These are phyloP conservation scores for Irpex sp. DNA, from an alignment of 1,284 basidiomycete genomes.

Conservation along the genomic window DNA sequence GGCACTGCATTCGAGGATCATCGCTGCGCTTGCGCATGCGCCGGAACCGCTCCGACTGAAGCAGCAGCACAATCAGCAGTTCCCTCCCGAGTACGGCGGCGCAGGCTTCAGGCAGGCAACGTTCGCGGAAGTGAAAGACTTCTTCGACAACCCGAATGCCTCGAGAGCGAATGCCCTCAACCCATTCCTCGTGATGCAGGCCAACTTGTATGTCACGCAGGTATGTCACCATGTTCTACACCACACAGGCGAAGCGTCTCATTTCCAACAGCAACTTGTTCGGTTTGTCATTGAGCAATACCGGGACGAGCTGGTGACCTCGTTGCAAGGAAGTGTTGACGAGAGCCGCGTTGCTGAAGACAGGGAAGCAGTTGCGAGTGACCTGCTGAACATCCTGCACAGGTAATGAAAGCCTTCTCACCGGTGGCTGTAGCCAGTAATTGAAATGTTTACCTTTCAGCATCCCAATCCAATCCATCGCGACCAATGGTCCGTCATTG, in stretches of 20 bases:
- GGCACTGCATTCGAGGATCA: conserved; percentile 69
- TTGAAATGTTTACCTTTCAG: conserved; percentile 33
- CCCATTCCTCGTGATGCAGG: conserved; percentile 85
- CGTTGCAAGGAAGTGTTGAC: conserved; percentile 62
- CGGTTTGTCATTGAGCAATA: conserved; percentile 89
- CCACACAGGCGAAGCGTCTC: not conserved
- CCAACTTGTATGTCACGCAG: conserved; percentile 86
- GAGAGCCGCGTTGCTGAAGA: conserved; percentile 66
- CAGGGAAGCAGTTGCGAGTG: conserved; percentile 72
- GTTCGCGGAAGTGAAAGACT: conserved; percentile 82
- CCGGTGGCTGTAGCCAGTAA: conserved; percentile 10
- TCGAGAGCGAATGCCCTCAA: conserved; percentile 79
- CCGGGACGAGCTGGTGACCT: conserved; percentile 72
- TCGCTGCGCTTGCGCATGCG: conserved; percentile 63
- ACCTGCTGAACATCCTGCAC: conserved; percentile 79
- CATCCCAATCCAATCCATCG: conserved; percentile 88
- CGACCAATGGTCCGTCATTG: conserved; percentile 81
- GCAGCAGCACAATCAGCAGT: conserved; percentile 43
- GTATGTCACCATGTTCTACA: conserved; percentile 31
- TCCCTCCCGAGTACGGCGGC: conserved; percentile 61
- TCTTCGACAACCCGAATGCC: conserved; percentile 86
- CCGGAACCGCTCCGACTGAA: conserved; percentile 72
- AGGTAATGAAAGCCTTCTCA: conserved; percentile 39
- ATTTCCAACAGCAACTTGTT: conserved; percentile 73
- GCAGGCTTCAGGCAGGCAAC: conserved; percentile 75